Conservation (phyloP, 2,329 filamentous ascomycete species). For the Fusarium humuli region DNA sequence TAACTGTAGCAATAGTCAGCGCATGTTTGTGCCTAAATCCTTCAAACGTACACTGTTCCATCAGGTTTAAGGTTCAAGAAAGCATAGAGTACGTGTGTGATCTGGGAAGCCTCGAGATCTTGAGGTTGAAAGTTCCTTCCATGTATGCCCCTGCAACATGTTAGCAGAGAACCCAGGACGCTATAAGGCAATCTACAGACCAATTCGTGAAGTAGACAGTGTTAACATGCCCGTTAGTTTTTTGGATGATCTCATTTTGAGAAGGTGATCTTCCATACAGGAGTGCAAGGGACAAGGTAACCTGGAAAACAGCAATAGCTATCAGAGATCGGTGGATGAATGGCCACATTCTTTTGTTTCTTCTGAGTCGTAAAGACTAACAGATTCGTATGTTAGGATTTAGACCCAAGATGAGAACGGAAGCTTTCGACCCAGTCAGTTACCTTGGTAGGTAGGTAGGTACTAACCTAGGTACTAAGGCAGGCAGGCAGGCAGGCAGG, state of each 20-base stretch:
- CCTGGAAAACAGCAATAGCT: constrained; percentile 45
- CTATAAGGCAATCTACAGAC: constrained; percentile 47
- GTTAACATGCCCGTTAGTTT: constrained; percentile 37
- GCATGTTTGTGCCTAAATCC: too few relatives aligned
- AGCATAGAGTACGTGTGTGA: constrained; percentile 83
- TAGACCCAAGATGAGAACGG: not conserved
- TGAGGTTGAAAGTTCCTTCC: constrained; percentile 47
- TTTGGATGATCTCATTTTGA: constrained; percentile 29
- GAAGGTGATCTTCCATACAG: constrained; percentile 25
- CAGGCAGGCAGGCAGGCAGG: too few relatives aligned
- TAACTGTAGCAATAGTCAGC: constrained; percentile 54
- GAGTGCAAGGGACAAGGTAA: constrained; percentile 37
- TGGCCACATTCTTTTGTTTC: constrained; percentile 40
- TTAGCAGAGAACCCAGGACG: constrained; percentile 56
- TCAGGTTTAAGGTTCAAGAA: constrained; percentile 81
- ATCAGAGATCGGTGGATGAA: constrained; percentile 45
- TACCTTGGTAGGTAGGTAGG: not conserved
- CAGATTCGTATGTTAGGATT: not conserved
- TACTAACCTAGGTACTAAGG: too few relatives aligned
- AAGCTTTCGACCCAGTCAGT: not conserved
- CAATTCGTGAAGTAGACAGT: constrained; percentile 33
- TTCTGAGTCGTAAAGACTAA: not conserved
- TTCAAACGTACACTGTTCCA: constrained; percentile 73
- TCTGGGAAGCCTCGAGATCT: constrained; percentile 53
- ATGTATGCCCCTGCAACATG: constrained; percentile 21